These are phyloP conservation scores for Botrytis medusae DNA, from an alignment of 2,329 filamentous ascomycete species.

Conservation along the genomic window DNA sequence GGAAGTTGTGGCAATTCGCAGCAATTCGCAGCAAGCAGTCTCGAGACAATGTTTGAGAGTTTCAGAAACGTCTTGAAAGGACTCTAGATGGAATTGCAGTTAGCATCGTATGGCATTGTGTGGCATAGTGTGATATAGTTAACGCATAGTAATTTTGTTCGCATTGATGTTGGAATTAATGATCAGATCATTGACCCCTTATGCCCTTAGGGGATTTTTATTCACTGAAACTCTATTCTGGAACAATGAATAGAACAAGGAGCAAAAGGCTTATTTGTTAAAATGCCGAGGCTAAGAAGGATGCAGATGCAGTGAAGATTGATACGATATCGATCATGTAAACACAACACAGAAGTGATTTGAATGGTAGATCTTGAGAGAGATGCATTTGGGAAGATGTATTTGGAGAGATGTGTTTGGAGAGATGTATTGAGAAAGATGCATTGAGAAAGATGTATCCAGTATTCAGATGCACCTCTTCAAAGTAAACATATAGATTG, in stretches of 20 bases:
- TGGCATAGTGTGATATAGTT: not conserved
- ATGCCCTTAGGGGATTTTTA: not conserved
- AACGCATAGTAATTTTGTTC: not conserved
- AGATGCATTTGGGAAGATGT: no score
- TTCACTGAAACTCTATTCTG: conserved; percentile 10
- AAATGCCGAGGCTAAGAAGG: not conserved
- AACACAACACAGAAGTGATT: not conserved
- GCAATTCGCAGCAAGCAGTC: not conserved
- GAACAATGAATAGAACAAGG: not conserved
- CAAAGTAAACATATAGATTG: not conserved
- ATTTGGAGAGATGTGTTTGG: no score
- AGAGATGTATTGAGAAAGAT: no score
- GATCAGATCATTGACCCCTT: conserved; percentile 1
- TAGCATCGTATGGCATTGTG: not conserved
- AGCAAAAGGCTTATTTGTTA: not conserved
- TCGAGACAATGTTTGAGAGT: conserved; percentile 7
- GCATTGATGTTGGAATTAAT: conserved; percentile 10
- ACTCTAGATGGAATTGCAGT: not conserved
- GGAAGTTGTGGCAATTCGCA: not conserved
- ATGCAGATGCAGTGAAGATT: not conserved
- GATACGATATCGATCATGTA: not conserved
- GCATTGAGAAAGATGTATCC: no score
- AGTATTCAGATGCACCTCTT: not conserved
- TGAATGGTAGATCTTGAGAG: not conserved
- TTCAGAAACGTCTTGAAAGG: conserved; percentile 17